Conservation (phyloP, 257 asterid species). For the Ilex aquifolium region DNA sequence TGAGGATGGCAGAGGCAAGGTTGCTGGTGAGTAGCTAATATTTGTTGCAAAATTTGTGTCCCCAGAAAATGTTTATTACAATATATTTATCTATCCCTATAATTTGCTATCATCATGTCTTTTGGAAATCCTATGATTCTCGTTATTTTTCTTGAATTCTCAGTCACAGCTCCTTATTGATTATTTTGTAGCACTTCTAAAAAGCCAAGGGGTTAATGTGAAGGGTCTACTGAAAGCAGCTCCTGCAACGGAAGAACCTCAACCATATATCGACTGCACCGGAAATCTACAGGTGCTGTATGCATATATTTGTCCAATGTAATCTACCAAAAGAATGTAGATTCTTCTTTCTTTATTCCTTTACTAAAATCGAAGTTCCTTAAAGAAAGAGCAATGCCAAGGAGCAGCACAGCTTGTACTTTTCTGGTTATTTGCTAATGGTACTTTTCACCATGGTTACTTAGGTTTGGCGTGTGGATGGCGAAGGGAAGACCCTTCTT, state of each 20-base stretch:
- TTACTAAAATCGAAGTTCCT: too few species aligned
- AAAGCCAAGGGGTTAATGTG: constrained; percentile 93
- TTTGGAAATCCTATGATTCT: neutral
- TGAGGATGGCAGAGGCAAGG: constrained; percentile 97
- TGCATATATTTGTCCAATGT: constrained; percentile 1
- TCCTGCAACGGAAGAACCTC: constrained; percentile 83
- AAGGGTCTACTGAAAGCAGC: constrained; percentile 89
- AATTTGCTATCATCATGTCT: neutral
- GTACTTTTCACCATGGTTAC: constrained; percentile 1
- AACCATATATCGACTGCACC: constrained; percentile 76
- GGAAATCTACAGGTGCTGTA: constrained; percentile 82
- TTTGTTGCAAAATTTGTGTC: constrained; percentile 8
- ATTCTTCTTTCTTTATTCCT: too few species aligned
- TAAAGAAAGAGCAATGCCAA: too few species aligned
- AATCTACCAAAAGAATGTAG: neutral
- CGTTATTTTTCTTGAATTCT: constrained; percentile 14
- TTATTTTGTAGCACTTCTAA: constrained; percentile 65
- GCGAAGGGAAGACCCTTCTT: constrained; percentile 71
- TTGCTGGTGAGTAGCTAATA: constrained; percentile 73
- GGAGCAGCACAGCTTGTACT: too few species aligned
- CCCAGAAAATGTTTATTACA: constrained; percentile 1
- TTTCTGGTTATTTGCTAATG: neutral
- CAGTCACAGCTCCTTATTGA: neutral
- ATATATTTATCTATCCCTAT: constrained; percentile 1
- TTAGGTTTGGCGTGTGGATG: constrained; percentile 96